phyloP scores from a whole-genome alignment of 257 asterid genomes.

The Coffea canephora region DNA sequence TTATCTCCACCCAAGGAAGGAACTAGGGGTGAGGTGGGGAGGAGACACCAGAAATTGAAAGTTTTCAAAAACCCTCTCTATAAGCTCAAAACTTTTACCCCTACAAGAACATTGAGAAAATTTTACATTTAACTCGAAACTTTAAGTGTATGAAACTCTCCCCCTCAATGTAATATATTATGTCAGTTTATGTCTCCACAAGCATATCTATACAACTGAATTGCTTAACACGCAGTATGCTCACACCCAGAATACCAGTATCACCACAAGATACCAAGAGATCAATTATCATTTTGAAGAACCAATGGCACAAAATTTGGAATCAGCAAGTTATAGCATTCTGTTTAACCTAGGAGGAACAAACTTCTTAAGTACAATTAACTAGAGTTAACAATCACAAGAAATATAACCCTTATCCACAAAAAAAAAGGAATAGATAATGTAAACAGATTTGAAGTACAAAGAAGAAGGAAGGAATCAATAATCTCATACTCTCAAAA shows the following conservation, averaged over 20 bases:
- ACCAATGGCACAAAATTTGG: not conserved
- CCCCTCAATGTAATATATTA: too few species aligned
- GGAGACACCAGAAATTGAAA: too few species aligned
- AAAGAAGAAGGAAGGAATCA: not conserved
- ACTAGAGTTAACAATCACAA: not conserved
- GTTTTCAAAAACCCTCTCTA: too few species aligned
- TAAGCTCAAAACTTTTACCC: too few species aligned
- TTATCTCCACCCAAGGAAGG: too few species aligned
- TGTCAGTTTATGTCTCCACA: not conserved
- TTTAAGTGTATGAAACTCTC: too few species aligned
- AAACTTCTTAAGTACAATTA: not conserved
- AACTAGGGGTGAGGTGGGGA: too few species aligned
- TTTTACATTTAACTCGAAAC: too few species aligned
- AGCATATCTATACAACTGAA: not conserved
- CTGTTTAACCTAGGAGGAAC: not conserved
- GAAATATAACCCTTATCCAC: not conserved
- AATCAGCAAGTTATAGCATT: not conserved
- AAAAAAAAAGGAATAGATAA: too few species aligned
- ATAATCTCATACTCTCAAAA: not conserved
- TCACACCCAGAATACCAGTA: not conserved
- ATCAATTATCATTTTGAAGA: not conserved
- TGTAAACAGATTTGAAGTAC: not conserved
- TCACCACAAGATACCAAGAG: not conserved
- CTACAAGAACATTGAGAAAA: too few species aligned
- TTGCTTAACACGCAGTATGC: not conserved